Percentiles rank a stretch among this genome's conserved stretches.
Evolutionary conservation across 441 rosid species (phyloP).

Genomic region (Populus hybrid): DNA sequence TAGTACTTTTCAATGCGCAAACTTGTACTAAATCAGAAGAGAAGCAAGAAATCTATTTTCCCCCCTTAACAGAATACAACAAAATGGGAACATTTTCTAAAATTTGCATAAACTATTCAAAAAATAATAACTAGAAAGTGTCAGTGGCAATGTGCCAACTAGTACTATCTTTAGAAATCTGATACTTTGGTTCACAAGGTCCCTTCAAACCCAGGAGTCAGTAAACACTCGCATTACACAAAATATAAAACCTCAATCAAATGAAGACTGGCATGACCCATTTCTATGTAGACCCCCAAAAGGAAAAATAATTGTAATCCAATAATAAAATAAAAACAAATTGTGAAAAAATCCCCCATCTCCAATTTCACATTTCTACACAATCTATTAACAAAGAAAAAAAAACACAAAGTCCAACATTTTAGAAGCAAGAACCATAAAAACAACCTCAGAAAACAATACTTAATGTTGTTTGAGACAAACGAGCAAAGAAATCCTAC

Average conservation of each 20-base stretch:
- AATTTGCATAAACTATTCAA: not conserved
- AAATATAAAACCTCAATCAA: no score
- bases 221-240: not conserved
- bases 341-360: not conserved
- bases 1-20: not conserved
- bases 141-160: no score
- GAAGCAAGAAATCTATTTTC: not conserved
- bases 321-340: not conserved
- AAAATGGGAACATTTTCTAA: not conserved
- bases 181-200: not conserved
- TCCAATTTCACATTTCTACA: constrained; percentile 13
- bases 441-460: constrained; percentile 1
- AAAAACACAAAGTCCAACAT: constrained; percentile 17
- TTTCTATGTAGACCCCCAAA: not conserved
- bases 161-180: not conserved
- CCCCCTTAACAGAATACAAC: not conserved
- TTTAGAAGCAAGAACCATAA: not conserved
- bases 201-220: not conserved
- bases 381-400: not conserved
- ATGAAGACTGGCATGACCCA: not conserved
- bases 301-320: not conserved
- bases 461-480: not conserved
- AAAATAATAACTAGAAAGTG: not conserved
- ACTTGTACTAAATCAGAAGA: not conserved
- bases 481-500: not conserved